Conservation (phyloP, 2,329 filamentous ascomycete species). For the Emergomyces orientalis region DNA sequence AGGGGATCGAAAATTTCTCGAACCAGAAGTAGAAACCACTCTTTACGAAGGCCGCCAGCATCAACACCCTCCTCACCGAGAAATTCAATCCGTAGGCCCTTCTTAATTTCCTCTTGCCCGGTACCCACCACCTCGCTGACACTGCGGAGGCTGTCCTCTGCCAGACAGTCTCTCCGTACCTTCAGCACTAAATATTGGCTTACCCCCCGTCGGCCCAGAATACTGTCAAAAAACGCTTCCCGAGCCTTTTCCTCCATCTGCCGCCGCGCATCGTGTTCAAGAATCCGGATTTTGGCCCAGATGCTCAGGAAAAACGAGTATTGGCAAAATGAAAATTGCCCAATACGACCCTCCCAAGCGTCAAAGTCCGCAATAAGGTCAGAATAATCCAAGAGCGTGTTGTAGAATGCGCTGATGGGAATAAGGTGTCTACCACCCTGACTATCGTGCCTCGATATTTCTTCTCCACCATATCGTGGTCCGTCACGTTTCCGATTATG, state of each 20-base stretch:
- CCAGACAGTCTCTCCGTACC: constrained; percentile 73
- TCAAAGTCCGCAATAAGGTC: constrained; percentile 82
- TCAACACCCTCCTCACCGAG: constrained; percentile 84
- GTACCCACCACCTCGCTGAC: constrained; percentile 79
- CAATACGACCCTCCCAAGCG: constrained; percentile 66
- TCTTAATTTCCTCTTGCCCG: constrained; percentile 78
- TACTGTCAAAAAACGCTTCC: constrained; percentile 84
- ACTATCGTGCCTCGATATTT: constrained; percentile 27
- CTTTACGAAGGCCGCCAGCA: constrained; percentile 79
- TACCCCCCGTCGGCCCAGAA: constrained; percentile 62
- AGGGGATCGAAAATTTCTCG: constrained; percentile 86
- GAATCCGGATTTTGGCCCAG: constrained; percentile 81
- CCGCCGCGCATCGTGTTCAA: constrained; percentile 76
- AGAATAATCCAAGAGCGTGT: constrained; percentile 74
- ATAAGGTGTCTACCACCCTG: constrained; percentile 56
- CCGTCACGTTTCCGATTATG: constrained; percentile 22
- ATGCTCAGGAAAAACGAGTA: constrained; percentile 89
- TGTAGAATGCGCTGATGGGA: constrained; percentile 79
- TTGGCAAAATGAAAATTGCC: constrained; percentile 79
- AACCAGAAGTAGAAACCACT: constrained; percentile 86
- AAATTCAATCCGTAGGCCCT: constrained; percentile 77
- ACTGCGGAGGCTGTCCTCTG: constrained; percentile 75
- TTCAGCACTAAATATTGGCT: constrained; percentile 70
- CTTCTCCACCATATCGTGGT: not conserved
- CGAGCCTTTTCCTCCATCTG: constrained; percentile 85